Evolutionary conservation across 257 asterid genomes (phyloP), one percentile per base, ranked within the genome.

Genomic region (Salvia rosmarinus): DNA sequence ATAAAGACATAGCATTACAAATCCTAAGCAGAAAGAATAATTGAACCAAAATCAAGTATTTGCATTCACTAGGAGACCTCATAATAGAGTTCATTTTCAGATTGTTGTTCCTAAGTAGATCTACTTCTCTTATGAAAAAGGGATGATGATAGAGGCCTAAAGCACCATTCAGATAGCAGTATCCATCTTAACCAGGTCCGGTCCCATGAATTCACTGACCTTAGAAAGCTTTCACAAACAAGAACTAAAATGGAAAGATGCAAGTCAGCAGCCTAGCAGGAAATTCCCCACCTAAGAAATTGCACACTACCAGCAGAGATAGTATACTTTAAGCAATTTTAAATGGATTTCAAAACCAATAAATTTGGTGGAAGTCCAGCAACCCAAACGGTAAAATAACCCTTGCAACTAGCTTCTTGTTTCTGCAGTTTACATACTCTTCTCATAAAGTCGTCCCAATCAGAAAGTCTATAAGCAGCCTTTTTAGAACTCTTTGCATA

Each of bases 11-110:
- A 47, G 62, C 30, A 34, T 55, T n/a, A 32, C 42, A 47, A 50
- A 55, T 9, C 56, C 30, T 25, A 61, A 40, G 58, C 35, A 17
- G 35, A 64, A 32, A 52, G 56, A 40, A 64, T 5, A 13, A 52
- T 4, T 39, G 44, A 39, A 39, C 23, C 46, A 75, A 47, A 59
- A 67, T 5, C 19, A 13, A 49, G 19, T 9, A n/a, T 37, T 16
- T 56, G 28, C 39, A 28, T 21, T 46, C 63, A 14, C 40, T 25
- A 16, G 11, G 20, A 37, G 13, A 44, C 40, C 10, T 12, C 25
- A 61, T 1, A 12, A 44, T 54, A 56, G 44, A 14, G 54, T 43
- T 37, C 17, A 64, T 60, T 54, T 73, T 72, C 43, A 47, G 54
- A 35, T 4, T 49, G 23, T 34, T 17, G 60, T 34, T 40, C 14